Evolutionary conservation across 768 basidiomycete species (phyloP).

Genomic region (Boletus patriciae): DNA sequence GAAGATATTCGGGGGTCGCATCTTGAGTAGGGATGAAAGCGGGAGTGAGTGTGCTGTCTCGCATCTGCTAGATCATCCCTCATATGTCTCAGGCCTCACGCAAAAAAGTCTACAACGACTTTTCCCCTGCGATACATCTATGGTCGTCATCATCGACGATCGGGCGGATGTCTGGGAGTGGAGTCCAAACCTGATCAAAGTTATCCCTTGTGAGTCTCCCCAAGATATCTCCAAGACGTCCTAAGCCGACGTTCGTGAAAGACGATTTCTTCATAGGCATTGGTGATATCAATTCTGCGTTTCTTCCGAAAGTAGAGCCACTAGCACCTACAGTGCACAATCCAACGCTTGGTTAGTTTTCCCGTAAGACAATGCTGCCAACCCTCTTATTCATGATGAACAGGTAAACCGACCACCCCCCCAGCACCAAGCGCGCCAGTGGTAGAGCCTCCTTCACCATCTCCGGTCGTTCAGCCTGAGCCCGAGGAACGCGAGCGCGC

Average conservation of each 20-base stretch:
- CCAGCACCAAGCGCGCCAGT: slow-evolving; percentile 20
- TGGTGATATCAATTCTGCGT: slow-evolving; percentile 96
- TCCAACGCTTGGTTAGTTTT: slow-evolving; percentile 26
- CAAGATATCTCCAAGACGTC: neutral
- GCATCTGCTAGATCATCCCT: slow-evolving; percentile 6
- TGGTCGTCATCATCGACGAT: slow-evolving; percentile 99
- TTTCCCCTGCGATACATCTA: slow-evolving; percentile 96
- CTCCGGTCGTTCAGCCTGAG: slow-evolving; percentile 24
- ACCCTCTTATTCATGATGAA: slow-evolving; percentile 14
- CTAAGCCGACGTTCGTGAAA: slow-evolving; percentile 32
- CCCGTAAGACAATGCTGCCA: neutral
- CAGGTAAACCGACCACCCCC: slow-evolving; percentile 20
- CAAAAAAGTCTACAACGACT: slow-evolving; percentile 89
- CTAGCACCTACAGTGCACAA: slow-evolving; percentile 26
- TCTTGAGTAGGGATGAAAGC: slow-evolving; percentile 93
- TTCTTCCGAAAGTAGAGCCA: slow-evolving; percentile 78
- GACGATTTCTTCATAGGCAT: slow-evolving; percentile 98
- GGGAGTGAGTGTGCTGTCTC: slow-evolving; percentile 65
- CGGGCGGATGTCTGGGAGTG: slow-evolving; percentile 98
- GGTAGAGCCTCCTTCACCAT: slow-evolving; percentile 8
- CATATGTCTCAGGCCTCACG: slow-evolving; percentile 62
- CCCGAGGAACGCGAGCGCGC: slow-evolving; percentile 45
- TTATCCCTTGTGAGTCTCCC: slow-evolving; percentile 80
- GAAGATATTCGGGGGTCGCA: slow-evolving; percentile 80
- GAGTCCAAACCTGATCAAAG: slow-evolving; percentile 95